Conservation (phyloP, 1,284 basidiomycete species). For the Ceratobasidium sp. region DNA sequence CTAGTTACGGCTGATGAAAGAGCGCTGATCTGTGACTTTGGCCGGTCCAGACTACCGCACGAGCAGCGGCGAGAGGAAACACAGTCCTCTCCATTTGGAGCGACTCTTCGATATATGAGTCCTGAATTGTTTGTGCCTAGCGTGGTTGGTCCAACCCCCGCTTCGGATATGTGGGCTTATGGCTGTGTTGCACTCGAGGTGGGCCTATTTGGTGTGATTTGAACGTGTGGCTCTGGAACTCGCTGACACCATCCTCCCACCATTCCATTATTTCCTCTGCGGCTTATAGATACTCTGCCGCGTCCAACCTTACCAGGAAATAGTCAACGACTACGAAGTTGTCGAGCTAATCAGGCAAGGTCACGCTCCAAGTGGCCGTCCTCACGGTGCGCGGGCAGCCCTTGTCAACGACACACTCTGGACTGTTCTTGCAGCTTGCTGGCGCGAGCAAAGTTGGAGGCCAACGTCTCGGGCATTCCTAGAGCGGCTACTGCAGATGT, state of each 20-base stretch:
- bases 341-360: slow-evolving; percentile 22
- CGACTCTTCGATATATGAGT: slow-evolving; percentile 34
- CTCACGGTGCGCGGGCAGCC: slow-evolving; percentile 11
- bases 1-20: slow-evolving; percentile 22
- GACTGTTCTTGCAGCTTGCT: slow-evolving; percentile 9
- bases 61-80: neutral
- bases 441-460: slow-evolving; percentile 33
- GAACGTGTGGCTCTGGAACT: no score
- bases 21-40: slow-evolving; percentile 38
- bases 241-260: no score
- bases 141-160: slow-evolving; percentile 11
- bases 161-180: slow-evolving; percentile 40
- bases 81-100: slow-evolving; percentile 31
- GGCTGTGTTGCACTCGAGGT: slow-evolving; percentile 35
- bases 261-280: neutral
- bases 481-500: slow-evolving; percentile 24
- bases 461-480: slow-evolving; percentile 20
- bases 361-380: slow-evolving; percentile 28
- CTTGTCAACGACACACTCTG: slow-evolving; percentile 31
- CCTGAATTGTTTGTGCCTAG: slow-evolving; percentile 18
- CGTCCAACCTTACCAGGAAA: slow-evolving; percentile 27
- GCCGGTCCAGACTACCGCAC: slow-evolving; percentile 10
- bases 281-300: slow-evolving; percentile 24
- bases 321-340: neutral
- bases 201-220: neutral